Evolutionary conservation across 345 rosid genomes (phyloP).

Genomic region (Aquilaria yunnanensis): DNA sequence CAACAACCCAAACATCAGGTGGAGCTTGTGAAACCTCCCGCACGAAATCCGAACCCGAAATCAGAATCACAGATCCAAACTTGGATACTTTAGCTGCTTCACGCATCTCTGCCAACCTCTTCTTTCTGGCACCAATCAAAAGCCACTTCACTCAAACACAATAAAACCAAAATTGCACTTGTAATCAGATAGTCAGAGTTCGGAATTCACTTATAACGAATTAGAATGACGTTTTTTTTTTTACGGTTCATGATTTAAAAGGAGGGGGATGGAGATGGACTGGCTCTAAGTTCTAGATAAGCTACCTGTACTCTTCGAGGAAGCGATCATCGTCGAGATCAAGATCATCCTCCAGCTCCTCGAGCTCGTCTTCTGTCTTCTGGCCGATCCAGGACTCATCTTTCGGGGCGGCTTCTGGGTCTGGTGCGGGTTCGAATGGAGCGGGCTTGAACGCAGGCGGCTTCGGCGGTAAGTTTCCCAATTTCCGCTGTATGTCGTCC

Average conservation of each 20-base stretch:
- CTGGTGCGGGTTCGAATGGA: slow-evolving; percentile 62
- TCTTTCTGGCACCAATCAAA: slow-evolving; percentile 56
- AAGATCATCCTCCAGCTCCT: slow-evolving; percentile 79
- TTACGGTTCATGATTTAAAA: not conserved
- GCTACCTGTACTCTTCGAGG: slow-evolving; percentile 83
- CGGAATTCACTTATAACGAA: not conserved
- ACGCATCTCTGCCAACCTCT: slow-evolving; percentile 82
- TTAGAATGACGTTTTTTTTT: not conserved
- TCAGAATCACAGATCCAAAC: slow-evolving; percentile 81
- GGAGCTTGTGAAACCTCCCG: slow-evolving; percentile 93
- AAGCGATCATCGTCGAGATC: slow-evolving; percentile 65
- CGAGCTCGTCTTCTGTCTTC: slow-evolving; percentile 81
- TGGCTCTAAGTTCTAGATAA: not conserved
- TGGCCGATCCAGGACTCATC: slow-evolving; percentile 69
- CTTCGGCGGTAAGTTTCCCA: slow-evolving; percentile 81
- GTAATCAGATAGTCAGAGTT: not conserved
- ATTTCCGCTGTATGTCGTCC: slow-evolving; percentile 97
- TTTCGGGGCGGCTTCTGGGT: slow-evolving; percentile 60
- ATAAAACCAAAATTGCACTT: not conserved
- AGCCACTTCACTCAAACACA: not conserved
- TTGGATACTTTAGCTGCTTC: slow-evolving; percentile 52
- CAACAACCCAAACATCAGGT: slow-evolving; percentile 92
- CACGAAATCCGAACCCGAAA: slow-evolving; percentile 86
- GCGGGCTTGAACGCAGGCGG: slow-evolving; percentile 89
- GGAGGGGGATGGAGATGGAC: not conserved